Base-by-base conservation (phyloP, 2,329 filamentous ascomycete species). In the Helminthosporium solani region DNA sequence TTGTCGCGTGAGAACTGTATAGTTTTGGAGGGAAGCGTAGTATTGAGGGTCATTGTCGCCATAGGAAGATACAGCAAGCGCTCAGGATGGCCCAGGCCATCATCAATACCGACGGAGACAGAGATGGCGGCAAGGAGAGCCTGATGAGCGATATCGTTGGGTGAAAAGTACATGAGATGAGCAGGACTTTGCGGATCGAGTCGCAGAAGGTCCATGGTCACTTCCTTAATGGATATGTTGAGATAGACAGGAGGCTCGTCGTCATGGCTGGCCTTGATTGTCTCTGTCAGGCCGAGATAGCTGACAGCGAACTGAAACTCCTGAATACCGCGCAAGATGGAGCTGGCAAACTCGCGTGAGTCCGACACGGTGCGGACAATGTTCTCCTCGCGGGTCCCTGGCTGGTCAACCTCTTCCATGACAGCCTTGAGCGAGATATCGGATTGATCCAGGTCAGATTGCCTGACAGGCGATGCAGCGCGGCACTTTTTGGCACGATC, bases 161-260 rank as follows among this genome's bases (percentile, higher is more conserved):
- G 84, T 2, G 91, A 88, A 65, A 99, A 99, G 71, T 99, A 97
- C 94, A 97, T 99, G 53, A 94, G 85, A 76, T 99, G 94, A 0
- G 92, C 90, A 1, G 94, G 90, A 14, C 91, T 96, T 60, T 89
- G 92, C 33, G 89, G 86, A 66, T 99, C 92, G 44, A 99, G 80
- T 18, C 92, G 85, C 66, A 97, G 86, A 33, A 99, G 76, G 64
- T 99, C 94, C 64, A 99, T 81, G 49, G 92, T 92, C 33, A 99
- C 84, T 67, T 99, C 95, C 68, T 99, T 97, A 81, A 96, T 95
- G 6, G 92, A 90, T 35, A 91, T 81, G 63, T 92, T 96, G 50
- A 96, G 78, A 49, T 87, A 83, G 7, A 96, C 80, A 3, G 89
- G 85, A n/a, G 80, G 77, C 21, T 85, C 83, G 2, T 79, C 78